Evolutionary conservation across 345 rosid genomes (phyloP), one percentile per base, ranked within the genome.

Genomic region (Aegle marmelos): DNA sequence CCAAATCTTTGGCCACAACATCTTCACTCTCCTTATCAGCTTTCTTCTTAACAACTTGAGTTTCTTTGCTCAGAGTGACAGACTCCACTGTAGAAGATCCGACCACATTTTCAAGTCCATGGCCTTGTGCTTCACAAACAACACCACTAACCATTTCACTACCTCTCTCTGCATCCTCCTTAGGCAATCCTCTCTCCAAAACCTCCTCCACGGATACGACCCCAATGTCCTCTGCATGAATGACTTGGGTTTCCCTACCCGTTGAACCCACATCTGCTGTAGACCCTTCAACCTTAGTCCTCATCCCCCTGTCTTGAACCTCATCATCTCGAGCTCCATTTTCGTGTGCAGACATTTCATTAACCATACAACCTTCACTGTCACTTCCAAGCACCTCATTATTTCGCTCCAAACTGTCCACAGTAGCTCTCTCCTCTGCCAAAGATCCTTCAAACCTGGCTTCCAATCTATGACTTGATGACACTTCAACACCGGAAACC

Each of bases 401-500:
- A 60, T 64, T 45, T 22, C 63, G 62, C 74, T 67, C 69, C 37
- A n/a, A 79, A 13, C n/a, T 59, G 50, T 76, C 36, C 41, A 62
- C 19, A 6, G 30, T 10, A 7, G 6, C 56, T 59, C 24, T 19
- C 30, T 30, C 69, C 31, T 60, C 78, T 14, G 21, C 57, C 73
- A 41, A 21, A 63, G 82, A 58, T n/a, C 54, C 69, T 59, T 16
- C 82, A 58, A 60, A 68, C 48, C 31, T 45, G 34, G 17, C 34
- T 50, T 50, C 78, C 73, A 57, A 33, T 60, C 68, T 73, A 48
- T 56, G 70, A 68, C 59, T 41, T 7, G 45, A 54, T 3, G 58
- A 73, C 5, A 68, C 36, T 77, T 79, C 74, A 54, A 34, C 77
- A 54, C 60, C 70, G 0, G 83, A 76, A 71, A 76, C 76, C 80